Evolutionary conservation across 129 eudicot genomes (phyloP).

Genomic region (Flaveria brownii): DNA sequence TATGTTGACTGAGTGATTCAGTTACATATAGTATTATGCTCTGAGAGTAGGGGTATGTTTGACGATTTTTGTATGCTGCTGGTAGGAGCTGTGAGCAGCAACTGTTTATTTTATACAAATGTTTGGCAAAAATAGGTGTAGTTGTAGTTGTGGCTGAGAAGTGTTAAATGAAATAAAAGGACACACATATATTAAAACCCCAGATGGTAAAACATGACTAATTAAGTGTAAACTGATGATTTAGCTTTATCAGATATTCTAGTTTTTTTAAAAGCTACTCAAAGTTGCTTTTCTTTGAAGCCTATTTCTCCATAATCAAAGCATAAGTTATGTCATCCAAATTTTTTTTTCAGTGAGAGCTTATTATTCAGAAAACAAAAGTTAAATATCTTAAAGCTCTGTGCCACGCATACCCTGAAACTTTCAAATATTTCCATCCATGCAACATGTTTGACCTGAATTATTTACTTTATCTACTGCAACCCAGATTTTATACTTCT

Average conservation of each 20-base stretch:
- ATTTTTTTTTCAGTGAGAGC: too few relatives aligned
- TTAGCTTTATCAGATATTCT: too few relatives aligned
- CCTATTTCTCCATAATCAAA: too few relatives aligned
- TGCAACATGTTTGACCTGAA: not conserved
- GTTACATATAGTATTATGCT: constrained; percentile 2
- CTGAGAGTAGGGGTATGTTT: not conserved
- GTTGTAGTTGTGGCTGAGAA: not conserved
- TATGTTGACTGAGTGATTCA: not conserved
- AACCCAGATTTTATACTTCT: not conserved
- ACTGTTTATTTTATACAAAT: not conserved
- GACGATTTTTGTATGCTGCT: not conserved
- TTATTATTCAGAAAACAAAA: too few relatives aligned
- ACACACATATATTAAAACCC: not conserved
- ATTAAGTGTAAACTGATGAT: too few relatives aligned
- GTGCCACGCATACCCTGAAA: too few relatives aligned
- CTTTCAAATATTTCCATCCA: too few relatives aligned
- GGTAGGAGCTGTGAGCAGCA: not conserved
- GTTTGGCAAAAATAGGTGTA: not conserved
- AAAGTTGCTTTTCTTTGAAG: too few relatives aligned
- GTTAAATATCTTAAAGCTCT: too few relatives aligned
- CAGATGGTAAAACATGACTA: too few relatives aligned
- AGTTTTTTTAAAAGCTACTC: not conserved
- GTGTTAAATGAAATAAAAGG: not conserved
- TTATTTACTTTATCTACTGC: not conserved
- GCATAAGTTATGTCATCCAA: too few relatives aligned